Base-by-base conservation (phyloP, 169 alveolate species). In the Plasmodium knowlesi region DNA sequence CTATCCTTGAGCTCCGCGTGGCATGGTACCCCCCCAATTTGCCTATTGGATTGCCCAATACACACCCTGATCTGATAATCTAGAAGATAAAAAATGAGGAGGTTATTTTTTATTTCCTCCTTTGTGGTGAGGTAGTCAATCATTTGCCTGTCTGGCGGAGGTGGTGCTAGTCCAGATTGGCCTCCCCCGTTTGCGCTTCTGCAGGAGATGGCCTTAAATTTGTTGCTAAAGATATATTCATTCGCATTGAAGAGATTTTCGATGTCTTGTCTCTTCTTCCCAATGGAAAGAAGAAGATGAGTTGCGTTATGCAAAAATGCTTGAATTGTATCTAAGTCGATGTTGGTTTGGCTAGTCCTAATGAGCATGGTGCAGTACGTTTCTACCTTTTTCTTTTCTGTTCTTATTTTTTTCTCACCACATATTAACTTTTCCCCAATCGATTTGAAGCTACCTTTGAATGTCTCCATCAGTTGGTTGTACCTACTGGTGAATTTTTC, bases 91-190 rank as follows among this genome's bases (percentile, higher is more conserved):
- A 86, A 86, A 16, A 86, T 43, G 19, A 86, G 70, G 61, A 86
- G 78, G 19, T 50, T 76, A 76, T 86, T 86, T 76, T 86, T 86
- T 22, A 86, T 86, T 37, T 86, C 93, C 43, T 86, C 93, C 43
- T 86, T 86, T 16, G 70, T 16, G 39, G 32, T 25, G 14, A 86
- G 70, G 30, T 86, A 86, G 12, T 57, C 57, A 19, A 86, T 74
- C 85, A 78, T 86, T n/a, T 86, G 86, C n/a, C 71, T 86, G 37
- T 57, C 79, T 43, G 86, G 2, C 25, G 84, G 22, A n/a, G 57
- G 10, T 12, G 32, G 19, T 3, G 39, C 16, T 37, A 25, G n/a
- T 86, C 25, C 72, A 25, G 43, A 19, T 25, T n/a, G 57, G 6
- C 8, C 4, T 28, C 28, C 32, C 32, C 39, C 72, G 28, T 71